Base-by-base conservation (phyloP, 495 filamentous ascomycete genomes). In the Neurospora tetrasperma region DNA sequence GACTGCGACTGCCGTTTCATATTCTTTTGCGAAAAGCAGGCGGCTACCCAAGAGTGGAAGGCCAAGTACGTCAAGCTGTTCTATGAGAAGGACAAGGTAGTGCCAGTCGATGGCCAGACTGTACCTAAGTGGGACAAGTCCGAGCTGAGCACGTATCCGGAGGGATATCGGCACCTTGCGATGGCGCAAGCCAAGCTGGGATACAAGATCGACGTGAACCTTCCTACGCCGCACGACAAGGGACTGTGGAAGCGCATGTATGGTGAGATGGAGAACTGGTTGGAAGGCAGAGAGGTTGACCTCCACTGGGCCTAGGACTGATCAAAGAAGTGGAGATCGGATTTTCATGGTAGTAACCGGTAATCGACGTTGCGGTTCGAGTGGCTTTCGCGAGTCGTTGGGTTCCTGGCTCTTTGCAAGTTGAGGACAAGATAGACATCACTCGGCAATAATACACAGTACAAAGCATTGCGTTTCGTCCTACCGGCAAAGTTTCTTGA, bases 51-150 rank as follows among this genome's bases (percentile, higher is more conserved):
- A 1, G 82, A 81, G 31, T 90, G 89, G 89, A 85, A 86, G 75
- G 87, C 89, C 38, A 82, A 81, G 31, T 90, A 87, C 78, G 88
- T 89, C 75, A 85, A 89, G 72, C 85, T 90, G 71, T 90, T 89
- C 83, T 91, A 91, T 76, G 89, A 90, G 79, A 91, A 91, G 83
- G 89, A 91, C 80, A 90, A 90, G 78, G 75, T 91, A 46, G 81
- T 90, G 39, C 85, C 86, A 27, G 85, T 87, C 31, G 86, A 88
- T 75, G 86, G 87, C 41, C 80, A 79, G 54, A 84, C 82, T 16
- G 78, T 85, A 9, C 89, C 89, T 0, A 73, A 31, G 5, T 82
- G 90, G 27, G 79, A 85, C 74, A 80, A 82, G 69, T 82, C 82
- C 38, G 82, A 83, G 75, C 78, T 91, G 66, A 78, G 82, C 41